Base-by-base conservation (phyloP, 306 rosid genomes). In the Spatholobus suberectus region DNA sequence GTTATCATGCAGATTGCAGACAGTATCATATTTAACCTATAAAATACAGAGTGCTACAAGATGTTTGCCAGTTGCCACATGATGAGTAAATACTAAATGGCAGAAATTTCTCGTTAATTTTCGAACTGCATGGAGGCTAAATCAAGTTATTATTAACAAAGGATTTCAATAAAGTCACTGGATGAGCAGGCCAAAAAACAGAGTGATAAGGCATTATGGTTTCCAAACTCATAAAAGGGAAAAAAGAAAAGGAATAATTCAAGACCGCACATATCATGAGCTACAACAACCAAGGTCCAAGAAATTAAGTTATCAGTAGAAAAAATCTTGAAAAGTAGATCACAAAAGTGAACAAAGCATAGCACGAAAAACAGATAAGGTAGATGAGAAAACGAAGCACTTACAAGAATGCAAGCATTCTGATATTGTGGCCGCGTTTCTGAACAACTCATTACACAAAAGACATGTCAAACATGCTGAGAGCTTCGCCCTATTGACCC, bases 381-480 rank as follows among this genome's bases (percentile, higher is more conserved):
- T 13, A 13, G 29, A 52, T 10, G 47, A 18, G 37, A 24, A 70
- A 34, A 73, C 1, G 21, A 75, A 13, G 40, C 7, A 82, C 90
- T 77, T 38, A 89, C 92, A 89, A 29, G 83, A 61, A 75, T 89
- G 85, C 26, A 83, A 61, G 89, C 92, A 89, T 71, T 83, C 90
- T 12, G 70, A 10, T 1, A 87, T 69, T 0, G 87, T 77, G 34
- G 92, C 78, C 18, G 92, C 87, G 8, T 89, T 79, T 61, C 1
- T 83, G 70, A 76, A 69, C n/a, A 46, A 35, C 2, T 49, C 27
- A 10, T 69, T 5, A 20, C 92, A 89, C 58, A 89, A 81, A 62
- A 3, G 57, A 74, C 92, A 89, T 1, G 85, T 68, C 37, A 89
- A 37, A 68, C 70, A 62, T 76, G 73, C 13, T 1, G 62, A 32